Conservation (phyloP, 257 asterid genomes). For the Lycium barbarum region DNA sequence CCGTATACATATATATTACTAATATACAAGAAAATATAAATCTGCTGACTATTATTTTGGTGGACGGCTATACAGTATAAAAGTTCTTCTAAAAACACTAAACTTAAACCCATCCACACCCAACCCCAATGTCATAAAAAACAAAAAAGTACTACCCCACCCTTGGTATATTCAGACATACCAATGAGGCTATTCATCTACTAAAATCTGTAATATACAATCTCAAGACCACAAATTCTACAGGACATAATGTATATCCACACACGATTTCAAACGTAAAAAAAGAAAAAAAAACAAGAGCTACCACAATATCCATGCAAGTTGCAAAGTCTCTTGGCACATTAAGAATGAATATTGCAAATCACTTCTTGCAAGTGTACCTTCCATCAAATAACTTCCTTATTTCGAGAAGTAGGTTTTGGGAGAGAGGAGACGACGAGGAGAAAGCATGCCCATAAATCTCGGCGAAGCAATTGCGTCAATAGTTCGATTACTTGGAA, state of each 20-base stretch:
- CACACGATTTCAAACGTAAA: constrained; percentile 17
- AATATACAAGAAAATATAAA: too few relatives aligned
- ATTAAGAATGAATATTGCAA: background rate
- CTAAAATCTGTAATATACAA: constrained; percentile 8
- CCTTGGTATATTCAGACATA: background rate
- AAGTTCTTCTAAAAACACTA: background rate
- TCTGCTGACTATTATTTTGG: too few relatives aligned
- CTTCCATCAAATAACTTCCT: constrained; percentile 17
- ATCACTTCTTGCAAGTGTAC: background rate
- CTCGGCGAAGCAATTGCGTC: constrained; percentile 69
- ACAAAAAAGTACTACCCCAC: too few relatives aligned
- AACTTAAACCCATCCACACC: background rate
- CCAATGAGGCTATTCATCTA: background rate
- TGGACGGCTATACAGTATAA: too few relatives aligned
- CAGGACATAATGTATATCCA: background rate
- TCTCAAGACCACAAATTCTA: background rate
- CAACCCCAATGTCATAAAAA: background rate
- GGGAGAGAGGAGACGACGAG: constrained; percentile 65
- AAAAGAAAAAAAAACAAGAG: background rate
- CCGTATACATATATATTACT: too few relatives aligned
- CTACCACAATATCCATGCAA: background rate
- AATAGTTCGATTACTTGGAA: constrained; percentile 37
- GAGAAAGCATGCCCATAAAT: constrained; percentile 73
- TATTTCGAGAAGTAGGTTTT: constrained; percentile 61
- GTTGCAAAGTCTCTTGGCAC: background rate